Conservation (phyloP, 2,329 filamentous ascomycete genomes). For the Chaetomium globosum region DNA sequence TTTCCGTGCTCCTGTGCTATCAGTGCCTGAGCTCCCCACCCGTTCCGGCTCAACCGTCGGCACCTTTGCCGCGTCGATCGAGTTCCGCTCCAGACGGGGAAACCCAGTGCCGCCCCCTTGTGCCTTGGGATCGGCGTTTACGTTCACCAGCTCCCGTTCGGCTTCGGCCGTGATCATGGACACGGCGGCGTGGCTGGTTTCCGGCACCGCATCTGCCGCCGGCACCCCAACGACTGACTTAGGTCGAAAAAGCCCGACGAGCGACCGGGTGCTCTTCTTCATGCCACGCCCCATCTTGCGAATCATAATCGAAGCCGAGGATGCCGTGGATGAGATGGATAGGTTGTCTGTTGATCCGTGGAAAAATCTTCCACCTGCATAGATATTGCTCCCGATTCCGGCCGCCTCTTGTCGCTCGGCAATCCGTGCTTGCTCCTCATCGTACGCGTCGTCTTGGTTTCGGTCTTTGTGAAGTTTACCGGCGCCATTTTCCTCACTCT, state of each 20-base stretch:
- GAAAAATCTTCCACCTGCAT: conserved; percentile 83
- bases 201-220: conserved; percentile 66
- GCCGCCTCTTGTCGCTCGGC: conserved; percentile 89
- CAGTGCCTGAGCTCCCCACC: conserved; percentile 59
- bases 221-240: conserved; percentile 86
- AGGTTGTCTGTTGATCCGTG: conserved; percentile 92
- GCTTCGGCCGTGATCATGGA: conserved; percentile 97
- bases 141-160: conserved; percentile 80
- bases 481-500: conserved; percentile 51
- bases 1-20: conserved; percentile 68
- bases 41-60: conserved; percentile 54
- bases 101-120: conserved; percentile 78
- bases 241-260: conserved; percentile 91
- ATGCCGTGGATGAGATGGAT: conserved; percentile 86
- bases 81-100: conserved; percentile 81
- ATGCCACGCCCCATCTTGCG: conserved; percentile 99
- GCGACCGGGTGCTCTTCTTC: conserved; percentile 87
- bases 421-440: conserved; percentile 89
- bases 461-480: conserved; percentile 68
- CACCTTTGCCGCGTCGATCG: conserved; percentile 65
- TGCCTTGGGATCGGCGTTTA: conserved; percentile 69
- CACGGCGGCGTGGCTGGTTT: conserved; percentile 78
- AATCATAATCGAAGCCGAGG: conserved; percentile 89
- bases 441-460: conserved; percentile 65
- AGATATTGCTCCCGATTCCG: conserved; percentile 91